Evolutionary conservation across 169 alveolate species (phyloP).

Genomic region (Eimeria necatrix): DNA sequence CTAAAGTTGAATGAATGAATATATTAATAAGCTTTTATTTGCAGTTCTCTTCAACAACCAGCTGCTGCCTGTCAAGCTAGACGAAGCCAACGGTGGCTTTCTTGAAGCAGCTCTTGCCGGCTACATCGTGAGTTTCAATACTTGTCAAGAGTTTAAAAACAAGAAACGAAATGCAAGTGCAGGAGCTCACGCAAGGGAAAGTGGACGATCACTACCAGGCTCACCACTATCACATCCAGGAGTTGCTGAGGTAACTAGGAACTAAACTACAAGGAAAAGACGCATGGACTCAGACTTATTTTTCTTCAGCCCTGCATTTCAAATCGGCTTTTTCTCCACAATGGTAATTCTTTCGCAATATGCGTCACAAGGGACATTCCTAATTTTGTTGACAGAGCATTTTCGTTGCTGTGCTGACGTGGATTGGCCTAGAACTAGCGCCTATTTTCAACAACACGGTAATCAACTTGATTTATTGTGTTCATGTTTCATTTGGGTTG

Average conservation of each 20-base stretch:
- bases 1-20: neutral
- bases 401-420: slow-evolving; percentile 11
- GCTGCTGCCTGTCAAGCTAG: slow-evolving; percentile 50
- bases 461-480: neutral
- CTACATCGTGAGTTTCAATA: neutral
- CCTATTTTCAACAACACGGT: slow-evolving; percentile 47
- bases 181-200: slow-evolving; percentile 48
- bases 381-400: slow-evolving; percentile 7
- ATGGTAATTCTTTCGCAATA: neutral
- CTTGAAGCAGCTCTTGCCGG: slow-evolving; percentile 58
- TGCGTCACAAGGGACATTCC: neutral
- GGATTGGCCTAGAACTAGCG: slow-evolving; percentile 45
- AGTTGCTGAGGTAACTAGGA: slow-evolving; percentile 9
- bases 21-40: neutral
- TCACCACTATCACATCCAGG: slow-evolving; percentile 31
- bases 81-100: slow-evolving; percentile 30
- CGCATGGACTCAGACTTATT: neutral
- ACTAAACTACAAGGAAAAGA: neutral
- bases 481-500: neutral
- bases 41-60: slow-evolving; percentile 64
- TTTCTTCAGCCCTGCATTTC: slow-evolving; percentile 40
- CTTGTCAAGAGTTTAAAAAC: neutral
- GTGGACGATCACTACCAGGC: slow-evolving; percentile 63
- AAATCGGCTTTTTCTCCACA: slow-evolving; percentile 30
- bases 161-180: neutral